A percentile compares a stretch with the other conserved stretches of the same genome.
Evolutionary conservation across 2,329 filamentous ascomycete species (phyloP).

Genomic region (Fusarium sarcochroum): DNA sequence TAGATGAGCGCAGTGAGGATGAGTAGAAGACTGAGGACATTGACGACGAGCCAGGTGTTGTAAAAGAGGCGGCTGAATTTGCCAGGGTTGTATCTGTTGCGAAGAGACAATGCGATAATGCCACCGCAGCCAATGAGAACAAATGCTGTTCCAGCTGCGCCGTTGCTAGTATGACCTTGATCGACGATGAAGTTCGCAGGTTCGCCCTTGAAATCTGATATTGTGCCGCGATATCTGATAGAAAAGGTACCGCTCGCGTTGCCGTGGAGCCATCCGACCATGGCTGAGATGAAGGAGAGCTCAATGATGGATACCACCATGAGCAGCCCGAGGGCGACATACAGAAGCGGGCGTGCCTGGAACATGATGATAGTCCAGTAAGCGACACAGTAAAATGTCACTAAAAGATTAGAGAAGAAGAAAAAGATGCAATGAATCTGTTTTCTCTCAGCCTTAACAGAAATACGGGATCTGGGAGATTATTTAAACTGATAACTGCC

Average conservation of each 20-base stretch:
- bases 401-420: not conserved
- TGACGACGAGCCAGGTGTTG: constrained; percentile 41
- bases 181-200: constrained; percentile 47
- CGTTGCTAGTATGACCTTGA: constrained; percentile 50
- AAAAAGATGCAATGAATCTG: not conserved
- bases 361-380: constrained; percentile 2
- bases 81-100: constrained; percentile 23
- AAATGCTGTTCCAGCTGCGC: constrained; percentile 49
- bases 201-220: constrained; percentile 34
- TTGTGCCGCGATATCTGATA: constrained; percentile 29
- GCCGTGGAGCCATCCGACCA: constrained; percentile 48
- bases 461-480: not conserved
- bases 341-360: constrained; percentile 31
- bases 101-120: constrained; percentile 41
- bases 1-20: constrained; percentile 45
- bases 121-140: constrained; percentile 47
- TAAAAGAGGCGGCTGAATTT: constrained; percentile 39
- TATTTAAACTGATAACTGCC: constrained; percentile 12
- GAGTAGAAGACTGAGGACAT: constrained; percentile 44
- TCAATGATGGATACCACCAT: constrained; percentile 50
- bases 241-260: constrained; percentile 45
- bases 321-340: constrained; percentile 43
- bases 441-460: not conserved
- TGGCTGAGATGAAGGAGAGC: constrained; percentile 47
- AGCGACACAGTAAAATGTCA: not conserved